phyloP scores from a whole-genome alignment of 371 early-diverging fungal species.

The Mucor velutinosus region DNA sequence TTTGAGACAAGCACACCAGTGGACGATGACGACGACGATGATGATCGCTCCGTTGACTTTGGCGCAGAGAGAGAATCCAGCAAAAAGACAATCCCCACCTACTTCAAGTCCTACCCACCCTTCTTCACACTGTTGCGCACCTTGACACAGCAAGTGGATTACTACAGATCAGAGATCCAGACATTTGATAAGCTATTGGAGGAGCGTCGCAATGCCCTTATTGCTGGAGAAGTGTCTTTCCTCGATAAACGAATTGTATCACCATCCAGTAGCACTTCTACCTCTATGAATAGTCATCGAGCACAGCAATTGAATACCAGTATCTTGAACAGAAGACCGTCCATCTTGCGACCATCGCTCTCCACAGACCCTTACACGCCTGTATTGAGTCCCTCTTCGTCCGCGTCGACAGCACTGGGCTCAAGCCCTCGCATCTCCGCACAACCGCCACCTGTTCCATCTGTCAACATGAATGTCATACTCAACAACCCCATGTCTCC shows the following conservation, averaged over 20 bases:
- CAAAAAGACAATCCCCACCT: conserved; percentile 37
- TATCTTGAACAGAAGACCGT: conserved; percentile 17
- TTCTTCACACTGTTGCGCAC: conserved; percentile 67
- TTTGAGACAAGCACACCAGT: conserved; percentile 23
- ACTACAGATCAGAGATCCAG: conserved; percentile 64
- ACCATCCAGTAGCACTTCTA: not conserved
- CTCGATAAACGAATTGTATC: conserved; percentile 1
- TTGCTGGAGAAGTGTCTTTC: conserved; percentile 35
- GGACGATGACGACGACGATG: conserved; percentile 49
- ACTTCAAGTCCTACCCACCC: conserved; percentile 64
- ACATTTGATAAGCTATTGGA: conserved; percentile 58
- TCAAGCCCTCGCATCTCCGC: conserved; percentile 9
- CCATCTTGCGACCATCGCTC: conserved; percentile 12
- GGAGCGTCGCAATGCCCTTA: conserved; percentile 56
- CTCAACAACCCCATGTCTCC: conserved; percentile 39
- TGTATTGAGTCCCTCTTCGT: conserved; percentile 18
- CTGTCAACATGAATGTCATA: conserved; percentile 21
- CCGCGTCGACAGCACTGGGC: conserved; percentile 5
- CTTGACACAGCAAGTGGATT: conserved; percentile 68
- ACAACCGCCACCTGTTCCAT: not conserved
- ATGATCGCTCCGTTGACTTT: conserved; percentile 55
- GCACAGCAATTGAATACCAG: not conserved
- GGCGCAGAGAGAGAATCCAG: conserved; percentile 39
- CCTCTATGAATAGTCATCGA: not conserved
- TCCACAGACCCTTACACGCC: conserved; percentile 7